Evolutionary conservation across 179 eudicot species (phyloP), one percentile per base, ranked within the genome.

Genomic region (Silene coronaria): DNA sequence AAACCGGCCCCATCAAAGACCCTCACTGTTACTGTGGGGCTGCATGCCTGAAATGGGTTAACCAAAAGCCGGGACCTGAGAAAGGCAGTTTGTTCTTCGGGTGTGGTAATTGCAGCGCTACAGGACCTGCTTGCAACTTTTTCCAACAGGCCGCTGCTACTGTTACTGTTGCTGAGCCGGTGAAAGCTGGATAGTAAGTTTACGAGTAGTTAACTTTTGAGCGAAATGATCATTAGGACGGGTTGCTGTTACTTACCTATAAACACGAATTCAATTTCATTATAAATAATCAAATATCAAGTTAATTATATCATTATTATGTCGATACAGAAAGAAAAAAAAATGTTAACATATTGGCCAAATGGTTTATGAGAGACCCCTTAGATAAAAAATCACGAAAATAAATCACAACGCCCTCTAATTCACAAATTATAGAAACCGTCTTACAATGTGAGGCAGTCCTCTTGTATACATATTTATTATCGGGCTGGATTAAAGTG

Each of bases 51-150:
- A 85, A 87, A 84, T 85, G 84, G 82, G 72, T 87, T 81, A 59
- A 84, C 67, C 82, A 83, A 9, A 88, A 88, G 73, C 91, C 96
- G 0, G 98, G 98, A 67, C 86, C 90, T 0, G 88, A 78, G 76
- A 90, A 87, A 63, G 93, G 97, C 13, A 87, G 85, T 74, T 67
- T 78, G 70, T 93, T 93, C 87, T 91, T 90, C 22, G 91, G 93
- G 46, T 93, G 98, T 58, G 98, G 98, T 74, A 85, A 91, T 68
- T 93, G 93, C 90, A 89, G 93, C 73, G 84, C 88, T 62, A 84
- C 87, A 82, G 98, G 98, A 58, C 88, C 95, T 21, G 85, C 66
- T 53, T 93, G 98, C 86, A 81, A 75, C 9, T 93, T 80, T 77
- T 89, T 42, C 3, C 12, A 68, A 68, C 12, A 97, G 97, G 58